Conservation (phyloP, 148 eudicot species). For the Rhododendron mucronatum region DNA sequence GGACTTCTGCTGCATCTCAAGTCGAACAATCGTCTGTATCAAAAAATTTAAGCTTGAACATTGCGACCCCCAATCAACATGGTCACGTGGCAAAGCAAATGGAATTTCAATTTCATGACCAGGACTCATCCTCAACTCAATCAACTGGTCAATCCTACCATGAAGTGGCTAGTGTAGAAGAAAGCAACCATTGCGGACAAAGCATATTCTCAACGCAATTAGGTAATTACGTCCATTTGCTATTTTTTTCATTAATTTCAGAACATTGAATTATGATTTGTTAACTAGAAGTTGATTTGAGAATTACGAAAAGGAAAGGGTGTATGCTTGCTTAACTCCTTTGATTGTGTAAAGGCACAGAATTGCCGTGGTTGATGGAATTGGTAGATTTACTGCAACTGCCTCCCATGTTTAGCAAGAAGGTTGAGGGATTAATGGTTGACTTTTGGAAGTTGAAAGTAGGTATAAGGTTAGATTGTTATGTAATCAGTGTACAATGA, state of each 20-base stretch:
- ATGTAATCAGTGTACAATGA: not conserved
- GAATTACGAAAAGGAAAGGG: not conserved
- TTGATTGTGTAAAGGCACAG: not conserved
- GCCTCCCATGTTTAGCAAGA: not conserved
- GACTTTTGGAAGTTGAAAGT: slow-evolving; percentile 1
- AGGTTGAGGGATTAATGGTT: not conserved
- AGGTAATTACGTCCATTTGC: slow-evolving; percentile 22
- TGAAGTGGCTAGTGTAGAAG: slow-evolving; percentile 33
- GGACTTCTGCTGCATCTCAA: slow-evolving; percentile 32
- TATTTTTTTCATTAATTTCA: not conserved
- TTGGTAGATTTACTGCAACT: not conserved
- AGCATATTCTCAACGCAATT: slow-evolving; percentile 24
- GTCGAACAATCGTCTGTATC: slow-evolving; percentile 28
- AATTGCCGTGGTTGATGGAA: not conserved
- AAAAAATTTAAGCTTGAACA: slow-evolving; percentile 36
- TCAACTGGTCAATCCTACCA: slow-evolving; percentile 56
- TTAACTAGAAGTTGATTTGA: not conserved
- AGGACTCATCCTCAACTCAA: slow-evolving; percentile 67
- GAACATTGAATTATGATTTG: not conserved
- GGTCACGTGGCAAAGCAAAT: slow-evolving; percentile 29
- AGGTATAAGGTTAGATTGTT: not conserved
- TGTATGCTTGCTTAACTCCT: not conserved
- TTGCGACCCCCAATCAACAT: slow-evolving; percentile 32
- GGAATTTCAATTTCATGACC: slow-evolving; percentile 51
- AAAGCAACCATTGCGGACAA: slow-evolving; percentile 28